Base-by-base conservation (phyloP, 176 grass and related monocot genomes). In the Paspalum notatum region DNA sequence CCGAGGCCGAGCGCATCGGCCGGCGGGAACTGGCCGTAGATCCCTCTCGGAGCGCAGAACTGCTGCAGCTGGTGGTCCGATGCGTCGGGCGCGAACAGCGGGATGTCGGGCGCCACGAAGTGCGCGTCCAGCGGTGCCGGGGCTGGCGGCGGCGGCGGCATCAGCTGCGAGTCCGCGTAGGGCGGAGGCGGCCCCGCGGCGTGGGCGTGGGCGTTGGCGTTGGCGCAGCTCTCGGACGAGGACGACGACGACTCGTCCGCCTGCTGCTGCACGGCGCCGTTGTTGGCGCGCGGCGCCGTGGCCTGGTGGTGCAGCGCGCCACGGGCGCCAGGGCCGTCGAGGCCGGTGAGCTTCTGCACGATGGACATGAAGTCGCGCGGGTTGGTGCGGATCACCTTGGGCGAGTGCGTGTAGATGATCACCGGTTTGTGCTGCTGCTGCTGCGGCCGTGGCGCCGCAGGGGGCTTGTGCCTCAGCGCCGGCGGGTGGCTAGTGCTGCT, bases 331-430 rank as follows among this genome's bases (percentile, higher is more conserved):
- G 84, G 47, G 47, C 56, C 37, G 22, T 87, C 85, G n/a, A 68
- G 82, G 59, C 88, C 85, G 26, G 88, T 94, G 83, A 94, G 91
- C 63, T 81, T 94, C 88, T 94, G 91, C 43, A 94, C 88, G 83
- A 94, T 84, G 78, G 88, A 78, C 88, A 91, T 88, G 88, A 93
- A 90, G 64, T 93, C 85, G 24, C 58, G 62, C 5, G 91, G 81
- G 37, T 59, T 78, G 38, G 91, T 88, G 75, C 77, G 88, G 75
- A 93, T 93, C 79, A 93, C 68, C 85, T 88, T 90, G 59, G 91
- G 91, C 43, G 88, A 90, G 64, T 88, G 83, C 25, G 91, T 90
- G 85, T 93, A 90, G 37, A 90, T 93, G 57, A 93, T 90, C 16
- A 93, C 82, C 2, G 91, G 91, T 15, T 73, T 69, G 50, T 71